Conservation (phyloP, 192 early-diverging fungal genomes). For the Podila verticillata region DNA sequence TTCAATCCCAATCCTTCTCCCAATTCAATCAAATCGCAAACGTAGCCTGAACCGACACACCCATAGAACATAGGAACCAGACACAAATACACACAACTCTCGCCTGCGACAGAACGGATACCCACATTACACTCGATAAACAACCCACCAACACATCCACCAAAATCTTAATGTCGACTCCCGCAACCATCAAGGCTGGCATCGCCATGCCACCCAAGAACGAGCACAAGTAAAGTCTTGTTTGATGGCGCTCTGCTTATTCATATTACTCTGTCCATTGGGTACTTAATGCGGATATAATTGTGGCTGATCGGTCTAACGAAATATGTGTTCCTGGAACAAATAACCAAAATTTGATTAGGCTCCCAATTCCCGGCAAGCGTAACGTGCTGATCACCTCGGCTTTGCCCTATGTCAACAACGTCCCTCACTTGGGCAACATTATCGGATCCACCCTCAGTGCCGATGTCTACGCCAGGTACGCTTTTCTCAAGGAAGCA, state of each 20-base stretch:
- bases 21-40: constrained; percentile 4
- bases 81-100: background rate
- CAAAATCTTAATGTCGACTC: constrained; percentile 30
- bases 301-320: background rate
- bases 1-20: constrained; percentile 4
- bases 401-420: constrained; percentile 98
- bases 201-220: constrained; percentile 51
- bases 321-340: background rate
- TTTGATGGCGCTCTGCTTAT: background rate
- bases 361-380: constrained; percentile 69
- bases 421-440: constrained; percentile 99
- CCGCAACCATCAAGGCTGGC: constrained; percentile 52
- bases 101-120: background rate
- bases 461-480: constrained; percentile 96
- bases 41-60: too few relatives aligned
- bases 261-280: too few relatives aligned
- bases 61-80: background rate
- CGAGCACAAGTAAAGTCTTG: constrained; percentile 34
- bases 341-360: constrained; percentile 10
- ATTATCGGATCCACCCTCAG: constrained; percentile 98
- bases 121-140: background rate
- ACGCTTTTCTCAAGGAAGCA: constrained; percentile 1
- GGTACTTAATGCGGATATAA: background rate
- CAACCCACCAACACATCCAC: background rate
- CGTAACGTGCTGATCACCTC: constrained; percentile 95